Percentiles rank a stretch among this genome's conserved stretches.
Conservation (phyloP, 2,329 filamentous ascomycete genomes). For the Aspergillus ochraceoroseus region DNA sequence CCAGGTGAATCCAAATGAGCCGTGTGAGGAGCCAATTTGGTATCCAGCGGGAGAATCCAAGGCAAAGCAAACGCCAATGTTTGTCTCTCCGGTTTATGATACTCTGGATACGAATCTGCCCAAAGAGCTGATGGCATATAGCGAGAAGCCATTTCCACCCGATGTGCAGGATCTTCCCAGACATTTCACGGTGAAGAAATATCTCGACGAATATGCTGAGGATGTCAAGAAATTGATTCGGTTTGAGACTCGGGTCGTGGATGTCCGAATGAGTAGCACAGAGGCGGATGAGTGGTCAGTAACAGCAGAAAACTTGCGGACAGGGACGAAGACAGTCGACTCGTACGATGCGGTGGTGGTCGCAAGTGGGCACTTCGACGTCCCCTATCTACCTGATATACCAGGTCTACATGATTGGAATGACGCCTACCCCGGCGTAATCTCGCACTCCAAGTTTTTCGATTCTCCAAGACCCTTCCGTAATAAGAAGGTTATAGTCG, state of each 20-base stretch:
- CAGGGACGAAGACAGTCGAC: conserved; percentile 39
- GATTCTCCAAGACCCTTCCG: conserved; percentile 59
- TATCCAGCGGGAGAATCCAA: conserved; percentile 25
- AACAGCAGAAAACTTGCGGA: conserved; percentile 50
- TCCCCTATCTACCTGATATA: conserved; percentile 62
- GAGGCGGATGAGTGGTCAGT: conserved; percentile 55
- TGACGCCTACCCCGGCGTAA: conserved; percentile 53
- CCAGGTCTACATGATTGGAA: conserved; percentile 58
- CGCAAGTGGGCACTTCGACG: conserved; percentile 69
- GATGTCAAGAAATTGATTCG: conserved; percentile 63
- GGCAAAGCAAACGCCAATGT: conserved; percentile 49
- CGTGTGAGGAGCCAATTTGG: conserved; percentile 60
- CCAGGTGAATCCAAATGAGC: conserved; percentile 59
- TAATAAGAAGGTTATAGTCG: conserved; percentile 70
- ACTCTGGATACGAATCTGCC: conserved; percentile 83
- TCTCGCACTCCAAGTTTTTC: conserved; percentile 77
- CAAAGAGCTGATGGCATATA: conserved; percentile 72
- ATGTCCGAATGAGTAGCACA: conserved; percentile 47
- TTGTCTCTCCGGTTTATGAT: conserved; percentile 80
- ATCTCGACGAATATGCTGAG: conserved; percentile 66
- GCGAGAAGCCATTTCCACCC: conserved; percentile 61
- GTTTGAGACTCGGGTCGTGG: conserved; percentile 66
- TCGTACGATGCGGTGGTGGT: conserved; percentile 71
- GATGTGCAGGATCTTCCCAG: conserved; percentile 68
- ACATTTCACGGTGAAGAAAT: conserved; percentile 65